phyloP scores from a whole-genome alignment of 1,139 yeast genomes.

The Suhomyces bribrorum region DNA sequence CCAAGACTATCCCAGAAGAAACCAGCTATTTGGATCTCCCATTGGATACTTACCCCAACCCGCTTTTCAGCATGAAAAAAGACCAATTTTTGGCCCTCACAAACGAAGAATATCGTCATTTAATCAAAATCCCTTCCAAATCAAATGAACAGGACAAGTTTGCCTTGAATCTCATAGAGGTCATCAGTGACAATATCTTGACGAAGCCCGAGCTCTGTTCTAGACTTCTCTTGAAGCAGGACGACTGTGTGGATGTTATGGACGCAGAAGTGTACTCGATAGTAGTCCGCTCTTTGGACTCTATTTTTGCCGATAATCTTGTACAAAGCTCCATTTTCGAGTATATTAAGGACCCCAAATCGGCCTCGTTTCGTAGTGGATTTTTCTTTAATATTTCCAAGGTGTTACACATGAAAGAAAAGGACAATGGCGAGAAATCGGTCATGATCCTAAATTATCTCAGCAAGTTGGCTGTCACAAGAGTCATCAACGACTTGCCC shows the following conservation, averaged over 20 bases:
- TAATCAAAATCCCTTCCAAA: constrained; percentile 29
- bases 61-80: constrained; percentile 32
- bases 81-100: constrained; percentile 27
- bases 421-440: constrained; percentile 17
- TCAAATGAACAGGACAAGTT: constrained; percentile 32
- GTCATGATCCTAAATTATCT: constrained; percentile 28
- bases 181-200: constrained; percentile 32
- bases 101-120: constrained; percentile 25
- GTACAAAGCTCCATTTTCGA: constrained; percentile 33
- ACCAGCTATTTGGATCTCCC: constrained; percentile 16
- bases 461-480: constrained; percentile 21
- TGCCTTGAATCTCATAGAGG: constrained; percentile 31
- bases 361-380: constrained; percentile 17
- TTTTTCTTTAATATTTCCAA: constrained; percentile 25
- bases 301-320: constrained; percentile 20
- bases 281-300: constrained; percentile 17
- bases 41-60: constrained; percentile 33
- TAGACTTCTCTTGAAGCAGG: constrained; percentile 21
- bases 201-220: constrained; percentile 27
- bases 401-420: constrained; percentile 19
- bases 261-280: constrained; percentile 17
- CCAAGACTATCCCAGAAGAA: constrained; percentile 1
- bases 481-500: constrained; percentile 27
- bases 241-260: not conserved
- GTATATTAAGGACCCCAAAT: constrained; percentile 27